Evolutionary conservation across 2,329 filamentous ascomycete genomes (phyloP).

Genomic region (Aureobasidium sp.): DNA sequence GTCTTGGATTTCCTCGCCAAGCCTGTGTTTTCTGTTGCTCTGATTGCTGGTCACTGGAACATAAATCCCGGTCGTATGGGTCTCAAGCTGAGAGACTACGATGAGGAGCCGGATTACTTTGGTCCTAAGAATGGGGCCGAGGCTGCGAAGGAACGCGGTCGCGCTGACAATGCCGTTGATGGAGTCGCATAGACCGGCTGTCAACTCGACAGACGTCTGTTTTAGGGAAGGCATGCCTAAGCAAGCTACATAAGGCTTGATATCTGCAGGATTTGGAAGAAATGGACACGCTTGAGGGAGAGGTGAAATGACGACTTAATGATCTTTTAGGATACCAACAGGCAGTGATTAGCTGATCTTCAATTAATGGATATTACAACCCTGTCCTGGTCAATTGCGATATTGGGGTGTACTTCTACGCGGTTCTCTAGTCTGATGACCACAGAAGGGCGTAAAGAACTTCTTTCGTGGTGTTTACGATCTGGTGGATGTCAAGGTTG

Average conservation of each 20-base stretch:
- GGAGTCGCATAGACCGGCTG: neutral
- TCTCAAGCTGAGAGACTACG: constrained; percentile 36
- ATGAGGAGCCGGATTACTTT: constrained; percentile 16
- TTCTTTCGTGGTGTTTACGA: no score
- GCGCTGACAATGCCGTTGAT: neutral
- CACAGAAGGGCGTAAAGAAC: no score
- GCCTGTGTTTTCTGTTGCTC: constrained; percentile 47
- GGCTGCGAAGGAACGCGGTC: neutral
- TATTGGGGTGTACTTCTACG: no score
- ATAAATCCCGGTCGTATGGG: constrained; percentile 50
- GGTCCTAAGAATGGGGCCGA: neutral
- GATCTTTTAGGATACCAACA: no score
- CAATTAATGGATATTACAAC: no score
- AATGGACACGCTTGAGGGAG: neutral
- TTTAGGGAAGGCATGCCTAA: no score
- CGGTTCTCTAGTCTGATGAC: no score
- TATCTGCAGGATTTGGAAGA: neutral
- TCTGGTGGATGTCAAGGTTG: no score
- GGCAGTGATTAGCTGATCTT: no score
- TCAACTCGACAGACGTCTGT: no score
- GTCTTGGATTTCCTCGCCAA: constrained; percentile 54
- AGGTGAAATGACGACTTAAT: neutral
- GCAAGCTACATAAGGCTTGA: neutral
- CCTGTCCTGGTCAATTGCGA: no score
- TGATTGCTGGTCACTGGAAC: constrained; percentile 50